Base-by-base conservation (phyloP, 371 early-diverging fungal genomes). In the Saksenaea oblongispora region DNA sequence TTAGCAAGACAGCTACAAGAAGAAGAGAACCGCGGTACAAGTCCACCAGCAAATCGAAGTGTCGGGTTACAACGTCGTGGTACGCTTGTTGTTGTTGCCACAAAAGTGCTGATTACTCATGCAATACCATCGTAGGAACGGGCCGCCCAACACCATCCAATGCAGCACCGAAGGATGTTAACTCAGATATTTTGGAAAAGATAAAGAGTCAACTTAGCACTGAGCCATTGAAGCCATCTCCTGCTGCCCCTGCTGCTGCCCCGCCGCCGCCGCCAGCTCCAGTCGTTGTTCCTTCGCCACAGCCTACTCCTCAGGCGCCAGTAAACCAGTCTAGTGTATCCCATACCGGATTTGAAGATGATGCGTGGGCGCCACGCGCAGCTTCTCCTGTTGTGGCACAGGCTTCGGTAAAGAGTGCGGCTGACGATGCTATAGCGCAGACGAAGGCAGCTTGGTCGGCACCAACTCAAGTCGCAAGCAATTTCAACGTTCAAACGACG, bases 1-100 rank as follows among this genome's bases (percentile, higher is more conserved):
- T 75, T 91, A 42, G 96, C 95, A 4, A 80, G 93, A 31, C 83
- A 88, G 61, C 76, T 95, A 56, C 95, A 95, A 73, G 82, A 90
- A 39, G 69, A 76, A 58, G 62, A 84, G 79, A 44, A 90, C 84
- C 44, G 78, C 59, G 47, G 53, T 22, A 9, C 63, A 36, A 51
- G 63, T 60, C 59, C 71, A 56, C 44, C 58, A 18, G 27, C 37
- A 17, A 34, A 36, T 37, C 58, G 53, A 31, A 34, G 64, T 35
- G 53, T 42, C 5, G 59, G 58, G 5, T 59, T 81, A 22, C 78
- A 76, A 22, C 67, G 81, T 37, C 70, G 81, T 54, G 76, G 79
- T 63, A 64, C 37, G 26, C 39, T n/a, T 22, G 14, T 22, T 24
- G 3, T 22, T 3, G 67, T 69, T 56, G 72, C 65, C 34, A 63